Percentiles rank a stretch among this genome's conserved stretches.
Conservation (phyloP, 169 alveolate species). For the Eimeria mitis region DNA sequence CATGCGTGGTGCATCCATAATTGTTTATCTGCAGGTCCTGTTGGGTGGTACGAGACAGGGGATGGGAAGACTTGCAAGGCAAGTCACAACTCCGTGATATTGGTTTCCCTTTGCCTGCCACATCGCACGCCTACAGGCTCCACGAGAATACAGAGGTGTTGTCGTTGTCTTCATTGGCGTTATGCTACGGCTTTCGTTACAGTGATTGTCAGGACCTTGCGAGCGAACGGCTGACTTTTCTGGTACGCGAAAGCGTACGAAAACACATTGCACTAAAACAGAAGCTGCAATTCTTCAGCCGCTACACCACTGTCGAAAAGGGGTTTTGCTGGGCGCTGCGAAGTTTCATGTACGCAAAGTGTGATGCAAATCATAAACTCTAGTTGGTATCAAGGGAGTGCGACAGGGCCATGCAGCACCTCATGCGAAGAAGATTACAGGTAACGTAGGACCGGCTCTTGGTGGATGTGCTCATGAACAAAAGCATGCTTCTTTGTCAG, state of each 20-base stretch:
- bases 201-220: constrained; percentile 13
- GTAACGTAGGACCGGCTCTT: not conserved
- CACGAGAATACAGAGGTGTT: constrained; percentile 42
- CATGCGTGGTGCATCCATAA: not conserved
- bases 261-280: not conserved
- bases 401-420: constrained; percentile 56
- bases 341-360: constrained; percentile 20
- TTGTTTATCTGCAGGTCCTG: constrained; percentile 24
- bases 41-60: constrained; percentile 54
- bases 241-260: not conserved
- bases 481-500: not conserved
- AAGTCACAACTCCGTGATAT: not conserved
- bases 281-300: not conserved
- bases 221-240: constrained; percentile 63
- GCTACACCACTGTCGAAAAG: constrained; percentile 49
- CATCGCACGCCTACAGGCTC: not conserved
- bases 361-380: not conserved
- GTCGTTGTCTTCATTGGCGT: not conserved
- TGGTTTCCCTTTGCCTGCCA: not conserved
- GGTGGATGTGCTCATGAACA: not conserved
- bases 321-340: constrained; percentile 51
- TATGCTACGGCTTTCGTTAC: not conserved
- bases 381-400: not conserved
- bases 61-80: constrained; percentile 72
- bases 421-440: constrained; percentile 57